These are phyloP conservation scores for Breynia disticha DNA, from an alignment of 441 rosid species.

Conservation along the genomic window DNA sequence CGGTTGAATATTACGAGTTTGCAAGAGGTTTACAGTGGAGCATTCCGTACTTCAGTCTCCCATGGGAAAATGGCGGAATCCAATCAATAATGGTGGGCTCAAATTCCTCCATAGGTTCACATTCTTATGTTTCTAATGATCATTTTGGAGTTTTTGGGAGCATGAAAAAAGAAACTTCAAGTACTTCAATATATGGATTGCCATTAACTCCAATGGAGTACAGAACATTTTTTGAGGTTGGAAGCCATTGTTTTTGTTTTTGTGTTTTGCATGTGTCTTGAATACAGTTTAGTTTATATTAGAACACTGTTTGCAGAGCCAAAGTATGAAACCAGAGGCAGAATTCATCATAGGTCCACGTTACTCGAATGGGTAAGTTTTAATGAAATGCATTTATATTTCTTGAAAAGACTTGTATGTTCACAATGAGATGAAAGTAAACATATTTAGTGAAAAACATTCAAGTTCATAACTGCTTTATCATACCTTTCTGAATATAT, in stretches of 20 bases:
- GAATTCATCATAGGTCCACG: constrained; percentile 41
- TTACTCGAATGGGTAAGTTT: constrained; percentile 49
- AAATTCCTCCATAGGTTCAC: constrained; percentile 32
- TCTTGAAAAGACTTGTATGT: too few species aligned
- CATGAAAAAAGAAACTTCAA: constrained; percentile 17
- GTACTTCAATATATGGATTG: constrained; percentile 41
- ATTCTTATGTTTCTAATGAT: constrained; percentile 30
- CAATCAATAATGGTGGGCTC: constrained; percentile 54
- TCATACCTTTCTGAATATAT: too few species aligned
- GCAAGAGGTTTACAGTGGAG: constrained; percentile 74
- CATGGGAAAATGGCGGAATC: constrained; percentile 67
- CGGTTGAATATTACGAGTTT: constrained; percentile 69
- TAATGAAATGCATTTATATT: constrained; percentile 1
- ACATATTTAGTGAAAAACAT: too few species aligned
- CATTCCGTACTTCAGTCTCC: constrained; percentile 80
- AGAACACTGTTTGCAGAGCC: constrained; percentile 35
- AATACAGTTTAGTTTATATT: not conserved
- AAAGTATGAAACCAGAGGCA: constrained; percentile 60
- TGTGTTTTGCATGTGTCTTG: not conserved
- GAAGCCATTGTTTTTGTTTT: constrained; percentile 9
- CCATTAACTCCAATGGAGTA: constrained; percentile 78
- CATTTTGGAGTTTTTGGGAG: constrained; percentile 12
- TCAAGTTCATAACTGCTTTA: too few species aligned
- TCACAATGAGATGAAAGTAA: too few species aligned
- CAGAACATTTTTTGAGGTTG: constrained; percentile 64